Evolutionary conservation across 1,284 basidiomycete species (phyloP).

Genomic region (Puccinia triticina): DNA sequence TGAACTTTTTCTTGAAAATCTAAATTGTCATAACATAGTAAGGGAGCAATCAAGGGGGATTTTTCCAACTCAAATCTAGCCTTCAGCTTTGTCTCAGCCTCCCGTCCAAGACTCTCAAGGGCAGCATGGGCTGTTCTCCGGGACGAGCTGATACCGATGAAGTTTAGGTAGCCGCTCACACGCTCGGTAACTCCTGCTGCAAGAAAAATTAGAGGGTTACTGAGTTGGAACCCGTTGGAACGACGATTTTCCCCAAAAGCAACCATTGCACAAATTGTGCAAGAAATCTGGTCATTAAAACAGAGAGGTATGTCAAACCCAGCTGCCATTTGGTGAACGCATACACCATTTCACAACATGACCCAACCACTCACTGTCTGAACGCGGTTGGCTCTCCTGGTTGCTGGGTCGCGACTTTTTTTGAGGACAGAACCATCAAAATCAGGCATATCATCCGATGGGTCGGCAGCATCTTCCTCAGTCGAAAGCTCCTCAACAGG

Average conservation of each 20-base stretch:
- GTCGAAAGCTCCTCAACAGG: not conserved
- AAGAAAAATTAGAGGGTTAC: not conserved
- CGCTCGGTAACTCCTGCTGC: not conserved
- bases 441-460: not conserved
- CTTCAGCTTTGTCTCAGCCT: not conserved
- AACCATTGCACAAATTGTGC: not conserved
- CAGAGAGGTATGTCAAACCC: too few species aligned
- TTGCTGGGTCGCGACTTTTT: not conserved
- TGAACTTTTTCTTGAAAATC: conserved; percentile 2
- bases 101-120: not conserved
- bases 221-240: not conserved
- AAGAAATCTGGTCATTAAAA: not conserved
- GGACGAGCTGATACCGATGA: not conserved
- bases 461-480: not conserved
- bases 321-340: too few species aligned
- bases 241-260: not conserved
- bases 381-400: not conserved
- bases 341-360: too few species aligned
- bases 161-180: not conserved
- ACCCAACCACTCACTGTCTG: not conserved
- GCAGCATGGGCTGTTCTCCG: too few species aligned
- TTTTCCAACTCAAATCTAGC: too few species aligned
- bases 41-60: too few species aligned
- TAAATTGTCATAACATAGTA: not conserved
- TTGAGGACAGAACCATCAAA: not conserved